Conservation (phyloP, 2,329 filamentous ascomycete species). For the Curvularia lunata region DNA sequence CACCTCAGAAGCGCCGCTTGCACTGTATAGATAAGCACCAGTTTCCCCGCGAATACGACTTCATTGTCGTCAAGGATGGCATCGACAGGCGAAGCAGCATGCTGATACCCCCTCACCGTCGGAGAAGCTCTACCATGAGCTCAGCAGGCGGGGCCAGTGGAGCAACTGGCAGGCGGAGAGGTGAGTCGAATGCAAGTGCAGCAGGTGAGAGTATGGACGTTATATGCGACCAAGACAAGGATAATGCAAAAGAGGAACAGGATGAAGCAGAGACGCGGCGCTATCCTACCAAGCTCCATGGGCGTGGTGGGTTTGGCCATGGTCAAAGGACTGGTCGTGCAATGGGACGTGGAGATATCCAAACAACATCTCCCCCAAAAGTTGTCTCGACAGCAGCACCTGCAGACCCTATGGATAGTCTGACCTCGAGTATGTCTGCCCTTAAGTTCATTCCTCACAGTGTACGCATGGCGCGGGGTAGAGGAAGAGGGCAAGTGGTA, state of each 20-base stretch:
- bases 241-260: conserved; percentile 14
- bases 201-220: conserved; percentile 35
- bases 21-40: conserved; percentile 95
- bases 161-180: conserved; percentile 20
- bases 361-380: conserved; percentile 7
- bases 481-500: conserved; percentile 23
- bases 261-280: conserved; percentile 20
- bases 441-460: conserved; percentile 70
- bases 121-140: conserved; percentile 38
- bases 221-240: conserved; percentile 24
- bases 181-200: conserved; percentile 28
- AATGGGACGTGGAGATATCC: conserved; percentile 8
- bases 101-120: conserved; percentile 58
- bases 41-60: conserved; percentile 69
- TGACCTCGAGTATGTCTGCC: conserved; percentile 72
- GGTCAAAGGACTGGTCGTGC: conserved; percentile 26
- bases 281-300: conserved; percentile 33
- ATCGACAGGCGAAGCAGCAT: conserved; percentile 85
- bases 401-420: conserved; percentile 66
- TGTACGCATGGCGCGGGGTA: conserved; percentile 31
- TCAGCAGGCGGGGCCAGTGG: conserved; percentile 15
- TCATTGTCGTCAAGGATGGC: conserved; percentile 79
- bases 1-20: conserved; percentile 80
- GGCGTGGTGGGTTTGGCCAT: conserved; percentile 41
- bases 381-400: conserved; percentile 5